A percentile compares a stretch with the other conserved stretches of the same genome.
These are phyloP conservation scores for Aspergillus texensis DNA, from an alignment of 2,329 filamentous ascomycete genomes.

Conservation along the genomic window DNA sequence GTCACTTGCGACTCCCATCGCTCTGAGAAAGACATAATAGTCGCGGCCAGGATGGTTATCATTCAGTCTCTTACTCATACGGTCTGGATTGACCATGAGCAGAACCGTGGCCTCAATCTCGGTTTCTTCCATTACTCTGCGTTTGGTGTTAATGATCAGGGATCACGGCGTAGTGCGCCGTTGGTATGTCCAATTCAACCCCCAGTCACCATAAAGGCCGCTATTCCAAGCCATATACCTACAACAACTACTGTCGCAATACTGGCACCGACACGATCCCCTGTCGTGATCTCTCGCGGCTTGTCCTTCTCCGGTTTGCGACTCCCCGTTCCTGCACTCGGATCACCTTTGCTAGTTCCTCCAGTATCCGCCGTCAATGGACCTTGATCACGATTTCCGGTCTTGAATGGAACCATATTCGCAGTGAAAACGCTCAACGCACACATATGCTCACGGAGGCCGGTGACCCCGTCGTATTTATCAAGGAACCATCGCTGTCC, in stretches of 20 bases:
- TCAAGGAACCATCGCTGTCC: constrained; percentile 41
- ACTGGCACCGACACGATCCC: constrained; percentile 8
- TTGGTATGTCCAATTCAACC: background rate
- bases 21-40: background rate
- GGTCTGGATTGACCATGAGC: background rate
- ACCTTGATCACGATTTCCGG: constrained; percentile 40
- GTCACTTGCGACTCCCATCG: background rate
- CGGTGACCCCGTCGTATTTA: constrained; percentile 33
- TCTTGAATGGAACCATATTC: constrained; percentile 45
- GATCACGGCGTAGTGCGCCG: background rate
- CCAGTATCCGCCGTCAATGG: constrained; percentile 52
- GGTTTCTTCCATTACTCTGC: background rate
- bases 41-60: background rate
- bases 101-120: background rate
- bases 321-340: constrained; percentile 35
- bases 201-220: background rate
- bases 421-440: constrained; percentile 61
- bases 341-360: constrained; percentile 55
- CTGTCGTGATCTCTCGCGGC: constrained; percentile 43
- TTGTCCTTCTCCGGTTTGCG: constrained; percentile 40
- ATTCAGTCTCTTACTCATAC: background rate
- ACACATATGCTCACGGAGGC: constrained; percentile 44
- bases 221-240: background rate
- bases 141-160: background rate
- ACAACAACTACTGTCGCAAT: constrained; percentile 10